Conservation (phyloP, 2,329 filamentous ascomycete genomes). For the Claviceps quebecensis region DNA sequence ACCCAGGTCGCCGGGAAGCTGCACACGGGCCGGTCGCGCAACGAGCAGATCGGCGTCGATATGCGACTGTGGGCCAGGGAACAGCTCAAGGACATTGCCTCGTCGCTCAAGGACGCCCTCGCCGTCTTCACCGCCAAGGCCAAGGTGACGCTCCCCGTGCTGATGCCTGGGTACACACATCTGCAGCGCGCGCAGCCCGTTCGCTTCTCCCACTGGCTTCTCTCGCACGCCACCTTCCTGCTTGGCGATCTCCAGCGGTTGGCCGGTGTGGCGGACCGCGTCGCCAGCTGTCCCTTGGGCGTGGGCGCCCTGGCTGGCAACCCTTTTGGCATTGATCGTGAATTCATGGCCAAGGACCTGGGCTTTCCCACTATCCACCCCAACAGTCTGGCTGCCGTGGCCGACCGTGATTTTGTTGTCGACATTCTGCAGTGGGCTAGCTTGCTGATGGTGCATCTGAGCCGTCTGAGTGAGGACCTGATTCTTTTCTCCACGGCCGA, state of each 20-base stretch:
- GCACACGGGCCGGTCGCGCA: constrained; percentile 55
- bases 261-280: constrained; percentile 11
- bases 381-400: constrained; percentile 59
- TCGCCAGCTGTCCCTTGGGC: constrained; percentile 15
- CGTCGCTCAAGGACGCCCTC: neutral
- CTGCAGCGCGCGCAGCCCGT: constrained; percentile 15
- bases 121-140: neutral
- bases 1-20: constrained; percentile 35
- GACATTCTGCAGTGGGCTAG: constrained; percentile 39
- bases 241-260: constrained; percentile 14
- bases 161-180: constrained; percentile 18
- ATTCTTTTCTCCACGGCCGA: constrained; percentile 1
- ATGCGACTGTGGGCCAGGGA: constrained; percentile 50
- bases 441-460: constrained; percentile 9
- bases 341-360: constrained; percentile 40
- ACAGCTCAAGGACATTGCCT: constrained; percentile 10
- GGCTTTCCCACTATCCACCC: constrained; percentile 55
- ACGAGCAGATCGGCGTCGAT: constrained; percentile 61
- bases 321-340: constrained; percentile 16
- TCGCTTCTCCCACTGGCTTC: constrained; percentile 11
- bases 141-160: constrained; percentile 1
- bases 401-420: constrained; percentile 58
- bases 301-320: constrained; percentile 16
- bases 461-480: neutral
- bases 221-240: constrained; percentile 13